Evolutionary conservation across 1,284 basidiomycete genomes (phyloP), one percentile per base, ranked within the genome.

Genomic region (Rugosomyces carneus): DNA sequence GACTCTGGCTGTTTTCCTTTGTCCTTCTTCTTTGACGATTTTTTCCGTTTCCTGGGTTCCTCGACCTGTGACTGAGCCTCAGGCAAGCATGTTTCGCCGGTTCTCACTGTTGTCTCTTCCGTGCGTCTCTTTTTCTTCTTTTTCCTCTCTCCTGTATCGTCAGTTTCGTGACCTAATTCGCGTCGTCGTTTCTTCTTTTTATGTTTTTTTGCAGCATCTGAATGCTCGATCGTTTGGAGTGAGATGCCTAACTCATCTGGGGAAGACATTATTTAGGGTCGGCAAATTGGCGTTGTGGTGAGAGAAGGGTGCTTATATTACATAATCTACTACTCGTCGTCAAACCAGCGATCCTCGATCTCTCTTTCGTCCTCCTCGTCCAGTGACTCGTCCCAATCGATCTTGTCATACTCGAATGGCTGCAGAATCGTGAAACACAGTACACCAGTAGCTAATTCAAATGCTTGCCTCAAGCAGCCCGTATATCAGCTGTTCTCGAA

Each of bases 321-420:
- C 23, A 38, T 6, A 37, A 38, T 37, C 38, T 47, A 51, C 44
- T 77, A 77, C 37, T 82, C 80, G 50, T 54, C 78, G 45, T 85
- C 80, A 62, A 89, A 89, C 81, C 88, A 89, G 24, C 71, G 65
- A 36, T 88, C 85, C 60, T 89, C 78, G 7, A 70, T 70, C 36
- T 82, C 80, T 54, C 75, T 64, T 45, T 83, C 81, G 48, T 75
- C 68, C 16, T 79, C 76, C 15, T 53, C 61, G 54, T 86, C 85
- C 67, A 84, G 75, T 41, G 67, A 67, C 44, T 90, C 87, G 57
- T 80, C 76, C 84, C 85, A 90, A 57, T 90, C 87, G 1, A 84
- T 75, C 42, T 61, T 60, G 50, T 86, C 82, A 51, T 90, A 90
- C 52, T 87, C 75, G 24, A 81, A 72, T 9, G 72, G 70, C 86